A percentile compares a stretch with the other conserved stretches of the same genome.
Evolutionary conservation across 2,329 filamentous ascomycete species (phyloP).

Genomic region (Pseudogymnoascus sp.): DNA sequence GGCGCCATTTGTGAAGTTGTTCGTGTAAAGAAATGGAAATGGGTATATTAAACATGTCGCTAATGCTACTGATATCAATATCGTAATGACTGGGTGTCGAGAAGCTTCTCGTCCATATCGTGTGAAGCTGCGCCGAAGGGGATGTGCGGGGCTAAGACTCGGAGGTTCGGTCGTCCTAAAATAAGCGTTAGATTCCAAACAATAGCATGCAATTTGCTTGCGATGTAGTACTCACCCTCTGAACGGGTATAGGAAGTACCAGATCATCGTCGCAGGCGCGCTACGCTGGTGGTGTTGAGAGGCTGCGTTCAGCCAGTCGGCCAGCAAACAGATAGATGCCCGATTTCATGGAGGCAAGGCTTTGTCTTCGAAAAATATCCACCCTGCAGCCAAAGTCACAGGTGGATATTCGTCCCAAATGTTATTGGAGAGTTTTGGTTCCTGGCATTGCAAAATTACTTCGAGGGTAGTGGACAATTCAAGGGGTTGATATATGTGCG

Average conservation of each 20-base stretch:
- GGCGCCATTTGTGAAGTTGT: conserved; percentile 63
- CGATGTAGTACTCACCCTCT: conserved; percentile 55
- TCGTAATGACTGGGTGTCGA: conserved; percentile 66
- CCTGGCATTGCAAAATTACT: not conserved
- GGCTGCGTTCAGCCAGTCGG: no score
- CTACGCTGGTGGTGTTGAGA: not conserved
- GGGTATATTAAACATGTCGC: conserved; percentile 68
- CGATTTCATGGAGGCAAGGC: not conserved
- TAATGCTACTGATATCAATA: conserved; percentile 66
- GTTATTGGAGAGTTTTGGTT: not conserved
- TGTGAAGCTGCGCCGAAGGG: conserved; percentile 57
- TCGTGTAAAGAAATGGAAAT: conserved; percentile 67
- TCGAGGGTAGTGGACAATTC: not conserved
- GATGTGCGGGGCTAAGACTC: conserved; percentile 56
- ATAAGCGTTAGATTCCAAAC: conserved; percentile 18
- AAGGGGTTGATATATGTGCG: not conserved
- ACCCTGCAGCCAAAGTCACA: not conserved
- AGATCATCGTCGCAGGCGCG: conserved; percentile 49
- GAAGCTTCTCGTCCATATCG: conserved; percentile 66
- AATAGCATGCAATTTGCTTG: not conserved
- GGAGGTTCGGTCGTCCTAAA: conserved; percentile 68
- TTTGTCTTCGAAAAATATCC: not conserved
- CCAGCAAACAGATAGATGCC: not conserved
- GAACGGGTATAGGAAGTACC: conserved; percentile 71
- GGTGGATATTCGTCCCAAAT: not conserved